Percentiles rank a stretch among this genome's conserved stretches.
These are phyloP conservation scores for Tagetes patula DNA, from an alignment of 129 eudicot genomes.

Conservation along the genomic window DNA sequence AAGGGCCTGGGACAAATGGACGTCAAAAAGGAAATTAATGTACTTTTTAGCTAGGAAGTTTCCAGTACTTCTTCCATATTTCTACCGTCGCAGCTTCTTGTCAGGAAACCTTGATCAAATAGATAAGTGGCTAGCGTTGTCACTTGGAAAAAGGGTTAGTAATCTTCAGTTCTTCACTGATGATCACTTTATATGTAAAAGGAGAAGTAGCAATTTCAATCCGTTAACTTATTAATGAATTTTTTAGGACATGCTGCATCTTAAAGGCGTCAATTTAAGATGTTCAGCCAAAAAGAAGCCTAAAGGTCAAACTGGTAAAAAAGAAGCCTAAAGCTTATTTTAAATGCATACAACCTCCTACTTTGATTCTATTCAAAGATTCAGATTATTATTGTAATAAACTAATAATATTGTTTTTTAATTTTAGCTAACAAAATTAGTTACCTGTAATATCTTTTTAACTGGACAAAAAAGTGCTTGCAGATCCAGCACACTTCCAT, in stretches of 20 bases:
- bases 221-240: conserved; percentile 10
- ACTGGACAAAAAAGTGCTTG: neutral
- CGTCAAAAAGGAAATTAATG: conserved; percentile 54
- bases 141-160: conserved; percentile 75
- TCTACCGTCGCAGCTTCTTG: conserved; percentile 71
- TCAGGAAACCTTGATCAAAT: conserved; percentile 75
- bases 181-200: conserved; percentile 8
- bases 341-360: conserved; percentile 12
- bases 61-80: conserved; percentile 66
- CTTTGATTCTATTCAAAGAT: neutral
- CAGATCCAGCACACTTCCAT: neutral
- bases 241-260: neutral
- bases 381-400: neutral
- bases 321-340: conserved; percentile 1
- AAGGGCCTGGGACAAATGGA: conserved; percentile 75
- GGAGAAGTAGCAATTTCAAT: neutral
- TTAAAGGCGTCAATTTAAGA: conserved; percentile 1
- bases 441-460: neutral
- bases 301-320: conserved; percentile 8
- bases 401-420: neutral
- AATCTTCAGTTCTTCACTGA: conserved; percentile 21
- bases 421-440: neutral
- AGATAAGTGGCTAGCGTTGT: conserved; percentile 69
- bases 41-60: conserved; percentile 68
- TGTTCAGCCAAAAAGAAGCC: neutral